Conservation (phyloP, 306 rosid species). For the Amphicarpaea edgeworthii region DNA sequence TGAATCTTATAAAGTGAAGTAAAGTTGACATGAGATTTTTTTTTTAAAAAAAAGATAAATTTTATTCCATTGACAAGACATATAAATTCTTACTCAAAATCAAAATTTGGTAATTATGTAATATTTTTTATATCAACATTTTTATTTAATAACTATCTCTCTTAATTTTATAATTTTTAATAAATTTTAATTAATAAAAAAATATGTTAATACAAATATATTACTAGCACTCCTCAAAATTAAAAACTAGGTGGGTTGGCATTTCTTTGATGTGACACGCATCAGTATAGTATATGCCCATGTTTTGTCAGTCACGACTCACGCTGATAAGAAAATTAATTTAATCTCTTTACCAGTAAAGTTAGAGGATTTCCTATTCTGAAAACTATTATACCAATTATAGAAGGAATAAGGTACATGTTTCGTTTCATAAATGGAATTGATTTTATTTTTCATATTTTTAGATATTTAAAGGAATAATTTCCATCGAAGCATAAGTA, state of each 20-base stretch:
- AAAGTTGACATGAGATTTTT: constrained; percentile 16
- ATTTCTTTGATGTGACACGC: constrained; percentile 26
- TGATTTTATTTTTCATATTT: too few species aligned
- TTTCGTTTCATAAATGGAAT: not conserved
- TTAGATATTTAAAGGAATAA: too few species aligned
- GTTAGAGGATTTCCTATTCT: not conserved
- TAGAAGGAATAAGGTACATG: constrained; percentile 10
- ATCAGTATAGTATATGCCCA: not conserved
- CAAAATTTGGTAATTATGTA: too few species aligned
- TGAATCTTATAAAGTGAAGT: constrained; percentile 10
- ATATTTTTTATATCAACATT: too few species aligned
- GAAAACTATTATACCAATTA: not conserved
- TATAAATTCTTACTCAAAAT: not conserved
- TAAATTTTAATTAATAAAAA: too few species aligned
- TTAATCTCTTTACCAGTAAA: not conserved
- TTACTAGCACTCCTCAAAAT: too few species aligned
- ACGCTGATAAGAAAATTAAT: not conserved
- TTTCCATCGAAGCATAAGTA: too few species aligned
- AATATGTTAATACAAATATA: too few species aligned
- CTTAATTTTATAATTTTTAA: too few species aligned
- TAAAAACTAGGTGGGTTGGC: not conserved
- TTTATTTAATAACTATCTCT: too few species aligned
- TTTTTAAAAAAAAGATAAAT: not conserved
- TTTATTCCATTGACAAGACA: not conserved
- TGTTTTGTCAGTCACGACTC: not conserved